These are phyloP conservation scores for Oryza nivara DNA, from an alignment of 176 grass and related monocot species.

Conservation along the genomic window DNA sequence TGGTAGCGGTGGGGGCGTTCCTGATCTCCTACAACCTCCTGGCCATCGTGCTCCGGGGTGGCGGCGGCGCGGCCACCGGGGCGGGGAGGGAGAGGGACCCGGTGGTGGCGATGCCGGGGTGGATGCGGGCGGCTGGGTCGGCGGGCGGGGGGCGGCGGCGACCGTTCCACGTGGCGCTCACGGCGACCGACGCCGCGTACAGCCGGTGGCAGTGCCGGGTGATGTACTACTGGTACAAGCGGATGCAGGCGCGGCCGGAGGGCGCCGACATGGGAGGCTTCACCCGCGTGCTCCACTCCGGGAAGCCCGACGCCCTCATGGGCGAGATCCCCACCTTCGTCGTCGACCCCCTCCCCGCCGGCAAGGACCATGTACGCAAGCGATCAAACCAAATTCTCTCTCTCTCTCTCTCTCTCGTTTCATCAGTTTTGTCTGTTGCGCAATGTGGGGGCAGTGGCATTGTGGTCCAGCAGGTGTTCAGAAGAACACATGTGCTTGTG, in stretches of 20 bases:
- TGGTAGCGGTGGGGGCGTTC: conserved; percentile 54
- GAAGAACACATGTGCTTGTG: background rate
- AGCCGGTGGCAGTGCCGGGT: conserved; percentile 85
- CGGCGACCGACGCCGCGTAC: conserved; percentile 61
- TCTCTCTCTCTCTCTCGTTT: background rate
- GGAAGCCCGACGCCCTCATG: conserved; percentile 70
- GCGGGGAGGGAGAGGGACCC: conserved; percentile 51
- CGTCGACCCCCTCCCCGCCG: conserved; percentile 68
- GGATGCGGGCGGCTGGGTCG: conserved; percentile 28
- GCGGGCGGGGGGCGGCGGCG: conserved; percentile 21
- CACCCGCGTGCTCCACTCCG: conserved; percentile 85
- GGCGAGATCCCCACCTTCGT: conserved; percentile 95
- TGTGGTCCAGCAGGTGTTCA: conserved; percentile 7
- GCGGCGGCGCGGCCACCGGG: background rate
- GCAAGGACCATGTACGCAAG: conserved; percentile 66
- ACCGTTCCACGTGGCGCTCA: conserved; percentile 84
- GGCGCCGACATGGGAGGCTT: conserved; percentile 89
- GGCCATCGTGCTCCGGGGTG: conserved; percentile 34
- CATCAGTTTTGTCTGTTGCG: conserved; percentile 6
- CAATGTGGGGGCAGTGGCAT: conserved; percentile 7
- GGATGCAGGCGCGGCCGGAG: conserved; percentile 45
- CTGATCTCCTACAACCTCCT: conserved; percentile 67
- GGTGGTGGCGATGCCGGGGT: conserved; percentile 53
- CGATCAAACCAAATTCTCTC: background rate
- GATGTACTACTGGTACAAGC: conserved; percentile 97